These are phyloP conservation scores for Blastocystis sp. DNA, from an alignment of 352 stramenopile genomes.

Conservation along the genomic window DNA sequence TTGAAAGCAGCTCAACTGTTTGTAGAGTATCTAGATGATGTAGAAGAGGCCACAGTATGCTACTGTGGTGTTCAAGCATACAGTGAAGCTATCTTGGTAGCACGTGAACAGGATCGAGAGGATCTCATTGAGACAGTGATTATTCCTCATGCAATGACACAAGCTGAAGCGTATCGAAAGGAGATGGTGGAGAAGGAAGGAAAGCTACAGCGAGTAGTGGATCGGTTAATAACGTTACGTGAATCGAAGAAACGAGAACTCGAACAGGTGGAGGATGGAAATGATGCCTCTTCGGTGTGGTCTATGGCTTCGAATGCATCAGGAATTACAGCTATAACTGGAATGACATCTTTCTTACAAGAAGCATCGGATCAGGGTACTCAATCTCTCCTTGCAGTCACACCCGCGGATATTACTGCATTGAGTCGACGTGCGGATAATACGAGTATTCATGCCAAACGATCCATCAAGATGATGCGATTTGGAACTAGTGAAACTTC, in stretches of 20 bases:
- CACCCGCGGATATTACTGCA: conserved; percentile 29
- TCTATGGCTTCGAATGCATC: not conserved
- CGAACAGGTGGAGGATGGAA: not conserved
- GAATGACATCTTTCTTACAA: conserved; percentile 45
- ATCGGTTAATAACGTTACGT: not conserved
- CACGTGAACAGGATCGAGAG: not conserved
- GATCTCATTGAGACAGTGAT: conserved; percentile 38
- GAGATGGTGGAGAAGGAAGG: conserved; percentile 34
- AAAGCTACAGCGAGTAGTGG: conserved; percentile 27
- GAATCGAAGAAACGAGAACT: not conserved
- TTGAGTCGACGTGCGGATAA: conserved; percentile 37
- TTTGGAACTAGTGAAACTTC: not conserved
- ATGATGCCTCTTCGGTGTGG: conserved; percentile 46
- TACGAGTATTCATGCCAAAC: conserved; percentile 2
- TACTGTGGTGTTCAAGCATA: conserved; percentile 1
- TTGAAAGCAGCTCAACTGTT: not conserved
- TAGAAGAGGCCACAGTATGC: not conserved
- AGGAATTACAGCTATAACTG: conserved; percentile 21
- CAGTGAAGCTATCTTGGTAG: not conserved
- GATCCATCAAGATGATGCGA: conserved; percentile 55
- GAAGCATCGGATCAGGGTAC: not conserved
- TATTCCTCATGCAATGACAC: not conserved
- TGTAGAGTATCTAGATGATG: conserved; percentile 26
- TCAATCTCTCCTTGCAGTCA: not conserved
- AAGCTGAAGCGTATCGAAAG: not conserved